phyloP scores from a whole-genome alignment of 2,329 filamentous ascomycete species.

The Trichoderma cornu-damae region DNA sequence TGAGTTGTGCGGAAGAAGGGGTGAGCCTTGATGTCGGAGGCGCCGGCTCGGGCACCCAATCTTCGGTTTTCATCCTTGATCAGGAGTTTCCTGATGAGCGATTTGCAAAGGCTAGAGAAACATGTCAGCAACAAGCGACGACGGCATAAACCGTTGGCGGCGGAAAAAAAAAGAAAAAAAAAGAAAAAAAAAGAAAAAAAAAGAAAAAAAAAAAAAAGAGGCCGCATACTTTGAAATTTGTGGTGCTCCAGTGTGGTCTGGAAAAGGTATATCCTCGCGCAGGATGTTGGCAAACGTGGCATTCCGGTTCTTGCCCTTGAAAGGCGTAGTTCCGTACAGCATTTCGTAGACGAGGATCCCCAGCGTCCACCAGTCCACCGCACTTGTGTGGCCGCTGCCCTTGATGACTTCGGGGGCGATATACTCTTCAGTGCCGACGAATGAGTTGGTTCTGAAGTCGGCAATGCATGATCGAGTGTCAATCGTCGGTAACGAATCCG shows the following conservation, averaged over 20 bases:
- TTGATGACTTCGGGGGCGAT: slow-evolving; percentile 99
- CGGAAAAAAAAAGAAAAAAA: too few relatives aligned
- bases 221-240: slow-evolving; percentile 80
- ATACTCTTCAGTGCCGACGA: slow-evolving; percentile 97
- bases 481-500: slow-evolving; percentile 86
- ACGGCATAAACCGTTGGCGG: background rate
- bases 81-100: slow-evolving; percentile 87
- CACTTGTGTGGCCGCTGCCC: slow-evolving; percentile 95
- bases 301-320: slow-evolving; percentile 99
- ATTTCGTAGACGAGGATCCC: slow-evolving; percentile 98
- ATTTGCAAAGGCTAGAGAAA: slow-evolving; percentile 79
- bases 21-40: slow-evolving; percentile 93
- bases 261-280: slow-evolving; percentile 91
- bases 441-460: slow-evolving; percentile 97
- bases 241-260: slow-evolving; percentile 76
- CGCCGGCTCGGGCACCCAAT: slow-evolving; percentile 87
- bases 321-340: slow-evolving; percentile 96
- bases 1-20: slow-evolving; percentile 94
- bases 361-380: slow-evolving; percentile 98
- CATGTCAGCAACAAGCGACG: background rate
- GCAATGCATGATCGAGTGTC: slow-evolving; percentile 98
- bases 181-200: too few relatives aligned
- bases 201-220: too few relatives aligned
- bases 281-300: slow-evolving; percentile 97
- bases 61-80: slow-evolving; percentile 97